phyloP scores from a whole-genome alignment of 192 early-diverging fungal genomes.

The Dissophora ornata region DNA sequence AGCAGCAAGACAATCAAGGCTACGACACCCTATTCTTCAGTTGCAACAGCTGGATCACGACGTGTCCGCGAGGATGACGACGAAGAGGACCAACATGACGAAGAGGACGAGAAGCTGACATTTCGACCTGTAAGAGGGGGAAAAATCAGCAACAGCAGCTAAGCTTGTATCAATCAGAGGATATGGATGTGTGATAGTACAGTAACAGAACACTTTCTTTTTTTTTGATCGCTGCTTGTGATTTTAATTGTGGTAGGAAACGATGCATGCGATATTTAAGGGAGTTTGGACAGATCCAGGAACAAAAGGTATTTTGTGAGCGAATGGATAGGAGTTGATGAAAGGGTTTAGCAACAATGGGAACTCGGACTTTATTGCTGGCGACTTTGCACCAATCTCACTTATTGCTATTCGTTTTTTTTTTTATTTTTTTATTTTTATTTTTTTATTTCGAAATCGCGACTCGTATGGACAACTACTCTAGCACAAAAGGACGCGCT shows the following conservation, averaged over 20 bases:
- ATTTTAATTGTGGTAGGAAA: slow-evolving; percentile 33
- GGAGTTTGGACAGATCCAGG: slow-evolving; percentile 43
- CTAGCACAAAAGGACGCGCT: slow-evolving; percentile 49
- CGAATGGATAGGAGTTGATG: too few relatives aligned
- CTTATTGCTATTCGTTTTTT: background rate
- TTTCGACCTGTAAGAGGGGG: slow-evolving; percentile 28
- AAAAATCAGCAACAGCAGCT: background rate
- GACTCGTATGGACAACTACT: background rate
- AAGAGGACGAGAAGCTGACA: slow-evolving; percentile 6
- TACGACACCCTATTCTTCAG: too few relatives aligned
- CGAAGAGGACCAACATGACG: slow-evolving; percentile 9
- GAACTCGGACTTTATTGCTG: background rate
- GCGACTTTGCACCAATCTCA: too few relatives aligned
- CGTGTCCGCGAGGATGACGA: background rate
- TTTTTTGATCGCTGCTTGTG: background rate
- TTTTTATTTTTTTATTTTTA: background rate
- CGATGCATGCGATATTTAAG: slow-evolving; percentile 51
- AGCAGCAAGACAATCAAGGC: too few relatives aligned
- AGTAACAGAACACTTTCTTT: background rate
- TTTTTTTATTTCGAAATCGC: background rate
- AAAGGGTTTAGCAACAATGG: too few relatives aligned
- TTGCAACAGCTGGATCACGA: slow-evolving; percentile 4
- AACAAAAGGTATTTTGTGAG: slow-evolving; percentile 54
- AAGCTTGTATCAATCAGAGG: background rate
- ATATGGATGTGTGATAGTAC: background rate